Base-by-base conservation (phyloP, 2,329 filamentous ascomycete species). In the Aspergillus aculeatinus region DNA sequence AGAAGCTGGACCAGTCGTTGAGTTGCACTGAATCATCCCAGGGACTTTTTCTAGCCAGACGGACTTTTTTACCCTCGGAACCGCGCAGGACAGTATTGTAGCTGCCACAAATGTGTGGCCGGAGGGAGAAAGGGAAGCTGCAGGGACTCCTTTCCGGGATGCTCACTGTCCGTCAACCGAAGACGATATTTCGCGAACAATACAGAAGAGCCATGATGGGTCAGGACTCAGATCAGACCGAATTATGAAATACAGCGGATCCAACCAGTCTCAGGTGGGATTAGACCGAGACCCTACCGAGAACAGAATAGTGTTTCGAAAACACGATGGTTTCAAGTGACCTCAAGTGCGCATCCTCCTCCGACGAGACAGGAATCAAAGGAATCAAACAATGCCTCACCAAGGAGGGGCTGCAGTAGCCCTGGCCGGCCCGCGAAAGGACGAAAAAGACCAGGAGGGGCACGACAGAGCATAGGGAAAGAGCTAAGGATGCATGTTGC, bases 51-150 rank as follows among this genome's bases (percentile, higher is more conserved):
- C 62, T 66, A 55, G 48, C 62, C 67, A 68, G 66, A 65, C 64
- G 64, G 65, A 65, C 60, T 63, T 64, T 66, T 63, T 63, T 58
- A 29, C 16, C 39, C 61, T 67, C 64, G 66, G 64, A 52, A 65
- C 55, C 61, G 65, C 63, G 57, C 63, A 69, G 65, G 57, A 58
- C 55, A 66, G 52, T 44, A 58, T 56, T 57, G 64, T 60, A 57
- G 60, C 64, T 59, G 57, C 58, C 57, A 52, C 65, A 57, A 56
- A 59, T 61, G 64, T 67, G 61, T 55, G 64, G 61, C 61, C 60
- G 59, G 57, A 50, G 52, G 61, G 60, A 48, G 48, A 62, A 62
- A 65, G 70, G 70, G 65, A 70, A 69, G 71, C 71, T 72, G 72
- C 72, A 74, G 71, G 68, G 67, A 68, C 69, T 67, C 64, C 64